These are phyloP conservation scores for Debaryomycetaceae sp. DNA, from an alignment of 1,139 yeast species.

Conservation along the genomic window DNA sequence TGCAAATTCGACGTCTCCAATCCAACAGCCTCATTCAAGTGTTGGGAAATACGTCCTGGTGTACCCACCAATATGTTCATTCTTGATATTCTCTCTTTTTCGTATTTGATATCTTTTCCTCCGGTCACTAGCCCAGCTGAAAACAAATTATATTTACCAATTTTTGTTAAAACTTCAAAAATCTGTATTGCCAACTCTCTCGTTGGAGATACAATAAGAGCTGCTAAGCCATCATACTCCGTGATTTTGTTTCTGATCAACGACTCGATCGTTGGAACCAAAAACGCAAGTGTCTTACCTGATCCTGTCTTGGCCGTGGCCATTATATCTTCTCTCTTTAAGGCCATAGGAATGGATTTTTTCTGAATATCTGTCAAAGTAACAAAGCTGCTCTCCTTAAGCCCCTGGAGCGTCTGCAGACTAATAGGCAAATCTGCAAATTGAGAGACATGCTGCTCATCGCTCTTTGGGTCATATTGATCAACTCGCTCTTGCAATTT, in stretches of 20 bases:
- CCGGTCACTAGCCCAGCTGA: slow-evolving; percentile 97
- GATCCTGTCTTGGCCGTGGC: slow-evolving; percentile 97
- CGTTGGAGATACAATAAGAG: slow-evolving; percentile 87
- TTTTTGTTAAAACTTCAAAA: slow-evolving; percentile 80
- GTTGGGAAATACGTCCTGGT: slow-evolving; percentile 93
- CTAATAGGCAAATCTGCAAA: slow-evolving; percentile 77
- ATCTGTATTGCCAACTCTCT: slow-evolving; percentile 93
- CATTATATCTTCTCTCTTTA: slow-evolving; percentile 78
- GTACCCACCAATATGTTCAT: slow-evolving; percentile 92
- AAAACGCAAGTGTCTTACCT: slow-evolving; percentile 90
- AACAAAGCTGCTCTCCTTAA: slow-evolving; percentile 67
- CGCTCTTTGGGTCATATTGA: slow-evolving; percentile 44
- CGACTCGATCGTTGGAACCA: slow-evolving; percentile 78
- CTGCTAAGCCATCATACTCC: slow-evolving; percentile 90
- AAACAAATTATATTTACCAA: slow-evolving; percentile 75
- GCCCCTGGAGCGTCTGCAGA: slow-evolving; percentile 61
- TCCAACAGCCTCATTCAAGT: slow-evolving; percentile 89
- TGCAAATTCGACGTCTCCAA: slow-evolving; percentile 79
- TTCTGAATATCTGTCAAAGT: slow-evolving; percentile 84
- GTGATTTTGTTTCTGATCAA: slow-evolving; percentile 75
- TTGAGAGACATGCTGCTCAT: slow-evolving; percentile 29
- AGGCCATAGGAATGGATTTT: slow-evolving; percentile 70
- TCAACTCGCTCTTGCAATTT: slow-evolving; percentile 45
- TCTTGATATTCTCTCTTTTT: slow-evolving; percentile 76
- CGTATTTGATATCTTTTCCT: slow-evolving; percentile 88